Conservation (phyloP, 192 early-diverging fungal genomes). For the Coemansia sp. region DNA sequence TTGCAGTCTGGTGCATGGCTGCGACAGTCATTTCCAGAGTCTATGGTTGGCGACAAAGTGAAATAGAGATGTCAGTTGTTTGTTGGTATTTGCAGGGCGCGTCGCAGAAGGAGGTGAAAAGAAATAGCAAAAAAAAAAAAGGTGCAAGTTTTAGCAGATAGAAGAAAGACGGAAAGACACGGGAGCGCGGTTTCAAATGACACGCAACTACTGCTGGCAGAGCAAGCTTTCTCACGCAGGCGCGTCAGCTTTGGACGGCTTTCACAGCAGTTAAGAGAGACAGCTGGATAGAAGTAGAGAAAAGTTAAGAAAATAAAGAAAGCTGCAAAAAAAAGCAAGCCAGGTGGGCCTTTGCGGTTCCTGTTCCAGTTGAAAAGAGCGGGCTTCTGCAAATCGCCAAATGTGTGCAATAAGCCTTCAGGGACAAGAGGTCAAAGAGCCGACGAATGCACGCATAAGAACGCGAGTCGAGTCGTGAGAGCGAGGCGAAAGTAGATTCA, state of each 20-base stretch:
- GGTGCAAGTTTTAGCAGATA: not conserved
- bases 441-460: not conserved
- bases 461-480: conserved; percentile 6
- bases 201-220: conserved; percentile 8
- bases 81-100: not conserved
- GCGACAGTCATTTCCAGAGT: conserved; percentile 25
- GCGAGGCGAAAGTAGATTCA: not conserved
- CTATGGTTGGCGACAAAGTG: not conserved
- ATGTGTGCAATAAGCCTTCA: not conserved
- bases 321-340: not conserved
- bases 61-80: not conserved
- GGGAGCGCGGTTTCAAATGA: conserved; percentile 13
- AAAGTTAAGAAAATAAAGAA: conserved; percentile 4
- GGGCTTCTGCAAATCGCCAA: conserved; percentile 1
- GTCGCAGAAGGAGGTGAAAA: not conserved
- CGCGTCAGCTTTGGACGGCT: conserved; percentile 10
- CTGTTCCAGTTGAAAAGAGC: not conserved
- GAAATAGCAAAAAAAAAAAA: not conserved
- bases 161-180: not conserved
- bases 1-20: conserved; percentile 25
- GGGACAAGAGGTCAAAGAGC: not conserved
- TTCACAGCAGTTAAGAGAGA: conserved; percentile 22
- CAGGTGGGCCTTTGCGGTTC: not conserved
- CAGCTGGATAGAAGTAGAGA: conserved; percentile 6
- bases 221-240: conserved; percentile 11